Evolutionary conservation across 768 basidiomycete species (phyloP).

Genomic region (Mycena indigotica): DNA sequence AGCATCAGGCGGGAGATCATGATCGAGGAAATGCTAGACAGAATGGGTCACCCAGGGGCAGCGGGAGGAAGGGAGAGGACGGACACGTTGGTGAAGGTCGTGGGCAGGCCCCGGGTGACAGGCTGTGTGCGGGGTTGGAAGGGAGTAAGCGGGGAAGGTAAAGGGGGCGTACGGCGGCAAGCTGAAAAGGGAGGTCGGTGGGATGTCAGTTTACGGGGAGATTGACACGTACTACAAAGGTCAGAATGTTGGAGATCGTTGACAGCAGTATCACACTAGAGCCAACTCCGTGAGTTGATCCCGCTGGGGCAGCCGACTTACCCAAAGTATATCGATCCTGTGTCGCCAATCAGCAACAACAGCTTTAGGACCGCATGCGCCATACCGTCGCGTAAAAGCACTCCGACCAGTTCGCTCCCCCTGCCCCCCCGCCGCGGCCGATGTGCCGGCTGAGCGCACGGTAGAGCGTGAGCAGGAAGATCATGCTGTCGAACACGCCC

Average conservation of each 20-base stretch:
- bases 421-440: background rate
- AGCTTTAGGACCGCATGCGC: no score
- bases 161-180: conserved; percentile 9
- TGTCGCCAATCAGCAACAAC: background rate
- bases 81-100: conserved; percentile 18
- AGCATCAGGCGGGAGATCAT: conserved; percentile 20
- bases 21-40: conserved; percentile 15
- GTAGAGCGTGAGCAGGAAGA: conserved; percentile 19
- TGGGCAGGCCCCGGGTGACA: conserved; percentile 9
- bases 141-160: no score
- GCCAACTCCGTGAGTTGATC: background rate
- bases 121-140: background rate
- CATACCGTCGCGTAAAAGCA: conserved; percentile 19
- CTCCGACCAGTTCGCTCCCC: conserved; percentile 2
- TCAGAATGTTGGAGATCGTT: conserved; percentile 15
- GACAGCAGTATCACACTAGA: conserved; percentile 12
- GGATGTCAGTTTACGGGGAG: no score
- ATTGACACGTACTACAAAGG: conserved; percentile 18
- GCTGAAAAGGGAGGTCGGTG: background rate
- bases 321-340: conserved; percentile 19
- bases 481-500: conserved; percentile 15
- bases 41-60: background rate
- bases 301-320: no score
- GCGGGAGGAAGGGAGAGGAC: background rate
- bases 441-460: conserved; percentile 2